Evolutionary conservation across 768 basidiomycete species (phyloP).

Genomic region (Hirschioporus abietinus): DNA sequence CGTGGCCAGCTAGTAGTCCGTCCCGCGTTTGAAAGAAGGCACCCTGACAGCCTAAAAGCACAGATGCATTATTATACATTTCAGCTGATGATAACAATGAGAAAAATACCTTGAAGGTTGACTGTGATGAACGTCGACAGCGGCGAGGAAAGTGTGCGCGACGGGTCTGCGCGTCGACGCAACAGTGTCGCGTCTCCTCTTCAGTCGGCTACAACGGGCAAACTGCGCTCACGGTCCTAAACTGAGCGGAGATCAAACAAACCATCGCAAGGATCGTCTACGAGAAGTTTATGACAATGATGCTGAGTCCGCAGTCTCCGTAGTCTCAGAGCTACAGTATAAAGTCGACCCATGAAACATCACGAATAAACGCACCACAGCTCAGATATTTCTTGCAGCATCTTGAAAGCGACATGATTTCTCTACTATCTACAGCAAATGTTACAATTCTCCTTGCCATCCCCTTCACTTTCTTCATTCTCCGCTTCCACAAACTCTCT

Average conservation of each 20-base stretch:
- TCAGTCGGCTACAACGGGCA: background rate
- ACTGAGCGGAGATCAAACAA: background rate
- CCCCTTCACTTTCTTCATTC: background rate
- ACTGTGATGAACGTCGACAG: background rate
- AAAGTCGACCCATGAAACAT: background rate
- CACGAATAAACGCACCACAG: too few species aligned
- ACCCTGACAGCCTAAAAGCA: background rate
- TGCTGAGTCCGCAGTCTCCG: too few species aligned
- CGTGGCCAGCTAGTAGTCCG: background rate
- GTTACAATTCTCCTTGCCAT: background rate
- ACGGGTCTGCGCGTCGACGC: background rate
- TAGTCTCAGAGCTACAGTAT: too few species aligned
- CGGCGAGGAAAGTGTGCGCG: background rate
- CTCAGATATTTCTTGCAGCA: background rate
- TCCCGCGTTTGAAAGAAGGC: background rate
- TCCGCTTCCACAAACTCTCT: background rate
- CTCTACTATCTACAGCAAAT: background rate
- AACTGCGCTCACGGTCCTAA: background rate
- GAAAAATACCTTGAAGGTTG: background rate
- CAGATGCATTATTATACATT: background rate
- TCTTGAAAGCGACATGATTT: background rate
- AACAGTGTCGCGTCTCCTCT: background rate
- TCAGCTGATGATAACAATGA: background rate
- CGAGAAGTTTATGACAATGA: background rate
- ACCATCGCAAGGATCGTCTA: background rate